Base-by-base conservation (phyloP, 495 filamentous ascomycete genomes). In the Podospora fimiseda region DNA sequence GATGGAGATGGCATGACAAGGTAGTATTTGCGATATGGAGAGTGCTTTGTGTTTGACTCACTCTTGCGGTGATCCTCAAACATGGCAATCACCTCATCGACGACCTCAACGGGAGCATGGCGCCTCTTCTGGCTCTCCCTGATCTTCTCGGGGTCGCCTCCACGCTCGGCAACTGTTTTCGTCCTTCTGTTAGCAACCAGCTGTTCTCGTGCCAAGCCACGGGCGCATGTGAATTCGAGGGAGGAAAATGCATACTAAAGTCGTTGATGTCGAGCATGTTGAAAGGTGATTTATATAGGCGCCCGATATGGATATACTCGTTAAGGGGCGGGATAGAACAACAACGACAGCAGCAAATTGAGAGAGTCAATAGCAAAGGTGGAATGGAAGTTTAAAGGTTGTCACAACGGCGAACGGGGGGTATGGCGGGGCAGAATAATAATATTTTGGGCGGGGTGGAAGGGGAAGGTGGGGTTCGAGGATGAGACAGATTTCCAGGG, bases 51-150 rank as follows among this genome's bases (percentile, higher is more conserved):
- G 18, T 42, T n/a, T 20, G 65, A 74, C 60, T 75, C 88, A 88
- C 64, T 90, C 67, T 73, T 80, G 50, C 89, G 80, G 62, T 91
- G 88, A 60, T 94, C 90, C 65, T 95, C 89, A 57, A 83, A 97
- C 60, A 95, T 75, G 13, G 76, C 79, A 59, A 95, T 89, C 37
- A 98, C 83, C 70, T 95, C 86, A 70, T 98, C 94, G 27, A 97
- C 93, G 21, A 79, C 78, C 64, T 87, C 84, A 60, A 88, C 87
- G 2, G 84, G 78, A 22, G 87, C 92, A 72, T 80, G 78, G 51
- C 94, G 86, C 59, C 80, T 82, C 60, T 84, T 78, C 69, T 98
- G 93, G 60, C 84, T 89, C 69, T 95, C 89, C 66, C 85, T 87
- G 70, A 98, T 93, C 69, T 80, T 81, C 53, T 91, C 83, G 11